Percentiles rank a stretch among this genome's conserved stretches.
phyloP scores from a whole-genome alignment of 192 early-diverging fungal genomes.

The Gonapodya prolifera region DNA sequence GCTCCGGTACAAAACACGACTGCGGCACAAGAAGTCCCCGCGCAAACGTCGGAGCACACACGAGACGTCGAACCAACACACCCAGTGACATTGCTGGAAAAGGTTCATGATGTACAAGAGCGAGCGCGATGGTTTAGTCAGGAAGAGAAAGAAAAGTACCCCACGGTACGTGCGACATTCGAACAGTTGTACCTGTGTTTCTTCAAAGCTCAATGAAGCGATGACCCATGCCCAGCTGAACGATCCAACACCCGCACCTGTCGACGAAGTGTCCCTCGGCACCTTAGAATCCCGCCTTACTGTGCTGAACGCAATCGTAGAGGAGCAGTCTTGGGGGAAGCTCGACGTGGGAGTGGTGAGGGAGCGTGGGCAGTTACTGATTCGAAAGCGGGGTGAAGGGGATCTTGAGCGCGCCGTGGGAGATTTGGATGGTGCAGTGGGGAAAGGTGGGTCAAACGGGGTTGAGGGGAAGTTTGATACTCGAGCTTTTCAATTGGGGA shows the following conservation, averaged over 20 bases:
- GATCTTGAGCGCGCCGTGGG: not conserved
- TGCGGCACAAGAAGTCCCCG: too few relatives aligned
- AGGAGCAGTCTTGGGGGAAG: not conserved
- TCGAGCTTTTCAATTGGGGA: not conserved
- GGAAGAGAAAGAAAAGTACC: not conserved
- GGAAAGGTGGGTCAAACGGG: not conserved
- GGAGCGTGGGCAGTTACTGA: not conserved
- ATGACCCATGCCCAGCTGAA: not conserved
- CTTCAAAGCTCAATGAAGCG: not conserved
- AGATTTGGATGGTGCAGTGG: not conserved
- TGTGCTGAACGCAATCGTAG: not conserved
- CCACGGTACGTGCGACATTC: not conserved
- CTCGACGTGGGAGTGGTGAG: not conserved
- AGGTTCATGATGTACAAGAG: not conserved
- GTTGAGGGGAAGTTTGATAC: not conserved
- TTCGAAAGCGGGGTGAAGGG: not conserved
- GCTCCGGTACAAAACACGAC: too few relatives aligned
- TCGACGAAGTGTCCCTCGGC: not conserved
- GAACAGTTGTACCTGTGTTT: not conserved
- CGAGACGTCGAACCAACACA: not conserved
- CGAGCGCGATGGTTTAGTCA: not conserved
- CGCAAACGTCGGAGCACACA: not conserved
- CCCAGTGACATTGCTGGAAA: not conserved
- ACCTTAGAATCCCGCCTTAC: not conserved
- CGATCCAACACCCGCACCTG: not conserved